A percentile compares a stretch with the other conserved stretches of the same genome.
phyloP scores from a whole-genome alignment of 2,329 filamentous ascomycete genomes.

The Lecanicillium sp. region DNA sequence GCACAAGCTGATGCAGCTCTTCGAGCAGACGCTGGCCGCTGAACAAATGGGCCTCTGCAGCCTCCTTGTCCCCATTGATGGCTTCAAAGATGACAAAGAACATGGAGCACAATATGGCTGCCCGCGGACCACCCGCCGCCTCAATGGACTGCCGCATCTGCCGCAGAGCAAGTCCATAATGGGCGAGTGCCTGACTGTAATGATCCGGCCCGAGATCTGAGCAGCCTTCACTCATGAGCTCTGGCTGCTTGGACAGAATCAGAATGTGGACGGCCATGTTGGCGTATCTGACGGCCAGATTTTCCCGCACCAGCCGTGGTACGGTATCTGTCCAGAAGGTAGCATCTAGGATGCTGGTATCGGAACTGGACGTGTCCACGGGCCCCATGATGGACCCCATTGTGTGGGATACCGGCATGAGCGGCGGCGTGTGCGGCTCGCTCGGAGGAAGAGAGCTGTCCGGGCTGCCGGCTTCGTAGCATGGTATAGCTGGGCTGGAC shows the following conservation, averaged over 20 bases:
- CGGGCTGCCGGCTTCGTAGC: slow-evolving; percentile 1
- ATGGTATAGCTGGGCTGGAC: neutral
- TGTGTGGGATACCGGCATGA: neutral
- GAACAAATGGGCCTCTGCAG: slow-evolving; percentile 26
- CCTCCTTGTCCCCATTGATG: slow-evolving; percentile 25
- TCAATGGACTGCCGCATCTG: slow-evolving; percentile 16
- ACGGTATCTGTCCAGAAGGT: slow-evolving; percentile 27
- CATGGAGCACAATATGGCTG: slow-evolving; percentile 26
- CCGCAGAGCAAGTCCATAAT: slow-evolving; percentile 24
- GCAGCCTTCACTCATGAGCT: slow-evolving; percentile 5
- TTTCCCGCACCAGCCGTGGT: slow-evolving; percentile 23
- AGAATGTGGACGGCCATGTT: slow-evolving; percentile 28
- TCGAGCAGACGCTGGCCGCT: slow-evolving; percentile 28
- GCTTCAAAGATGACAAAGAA: slow-evolving; percentile 30
- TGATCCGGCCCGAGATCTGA: slow-evolving; percentile 11
- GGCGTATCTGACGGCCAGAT: slow-evolving; percentile 26
- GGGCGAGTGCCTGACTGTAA: slow-evolving; percentile 23
- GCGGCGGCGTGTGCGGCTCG: slow-evolving; percentile 6
- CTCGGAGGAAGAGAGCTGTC: slow-evolving; percentile 4
- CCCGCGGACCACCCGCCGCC: slow-evolving; percentile 13
- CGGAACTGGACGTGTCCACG: neutral
- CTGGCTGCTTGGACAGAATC: slow-evolving; percentile 18
- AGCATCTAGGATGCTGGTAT: slow-evolving; percentile 20
- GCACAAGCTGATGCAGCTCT: slow-evolving; percentile 17
- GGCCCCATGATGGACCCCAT: neutral